phyloP scores from a whole-genome alignment of 1,139 yeast species.

The Geotrichum citri-aurantii region DNA sequence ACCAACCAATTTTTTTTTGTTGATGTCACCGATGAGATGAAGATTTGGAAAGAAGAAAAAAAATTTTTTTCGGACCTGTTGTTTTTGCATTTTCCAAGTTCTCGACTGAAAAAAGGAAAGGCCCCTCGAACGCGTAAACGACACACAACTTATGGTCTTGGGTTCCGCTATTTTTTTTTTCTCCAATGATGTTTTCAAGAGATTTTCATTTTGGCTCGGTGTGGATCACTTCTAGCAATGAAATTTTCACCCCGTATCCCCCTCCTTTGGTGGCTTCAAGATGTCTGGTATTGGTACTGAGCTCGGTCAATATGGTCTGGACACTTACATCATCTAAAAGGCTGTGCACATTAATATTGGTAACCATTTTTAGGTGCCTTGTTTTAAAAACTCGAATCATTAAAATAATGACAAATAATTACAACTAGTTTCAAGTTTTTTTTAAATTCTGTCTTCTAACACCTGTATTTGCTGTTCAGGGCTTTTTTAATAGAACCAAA shows the following conservation, averaged over 20 bases:
- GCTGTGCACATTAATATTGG: constrained; percentile 55
- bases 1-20: constrained; percentile 68
- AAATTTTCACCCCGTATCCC: constrained; percentile 71
- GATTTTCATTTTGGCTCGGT: constrained; percentile 69
- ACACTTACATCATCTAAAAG: constrained; percentile 71
- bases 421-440: background rate
- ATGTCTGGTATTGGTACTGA: constrained; percentile 86
- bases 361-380: constrained; percentile 20
- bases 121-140: constrained; percentile 71
- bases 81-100: constrained; percentile 67
- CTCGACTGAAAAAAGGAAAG: constrained; percentile 61
- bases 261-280: constrained; percentile 82
- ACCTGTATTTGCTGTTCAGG: too few relatives aligned
- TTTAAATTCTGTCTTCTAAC: too few relatives aligned
- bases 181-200: constrained; percentile 56
- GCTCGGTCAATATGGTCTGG: constrained; percentile 76
- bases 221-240: constrained; percentile 80
- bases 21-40: constrained; percentile 56
- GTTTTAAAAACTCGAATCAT: background rate
- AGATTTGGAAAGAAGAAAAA: constrained; percentile 64
- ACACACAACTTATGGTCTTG: constrained; percentile 66
- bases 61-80: constrained; percentile 91
- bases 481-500: too few relatives aligned
- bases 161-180: constrained; percentile 81
- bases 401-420: background rate